Conservation (phyloP, 164 flowering plant genomes). For the Amborella trichopoda region DNA sequence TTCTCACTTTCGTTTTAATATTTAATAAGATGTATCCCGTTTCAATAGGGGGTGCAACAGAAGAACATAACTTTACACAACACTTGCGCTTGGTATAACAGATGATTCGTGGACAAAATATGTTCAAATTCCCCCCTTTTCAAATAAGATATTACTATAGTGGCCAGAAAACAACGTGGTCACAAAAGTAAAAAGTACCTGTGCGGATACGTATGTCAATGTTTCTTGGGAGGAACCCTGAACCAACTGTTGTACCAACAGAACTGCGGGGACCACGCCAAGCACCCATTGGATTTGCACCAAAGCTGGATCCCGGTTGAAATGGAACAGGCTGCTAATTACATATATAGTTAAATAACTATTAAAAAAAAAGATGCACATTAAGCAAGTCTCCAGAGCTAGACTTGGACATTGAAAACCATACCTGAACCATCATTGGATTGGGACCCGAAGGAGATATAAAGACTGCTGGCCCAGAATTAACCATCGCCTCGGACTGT, state of each 20-base stretch:
- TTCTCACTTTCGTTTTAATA: too few relatives aligned
- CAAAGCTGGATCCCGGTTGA: slow-evolving; percentile 54
- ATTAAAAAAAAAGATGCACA: background rate
- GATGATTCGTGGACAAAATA: too few relatives aligned
- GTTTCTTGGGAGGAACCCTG: slow-evolving; percentile 52
- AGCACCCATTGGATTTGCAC: slow-evolving; percentile 40
- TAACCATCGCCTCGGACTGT: slow-evolving; percentile 83
- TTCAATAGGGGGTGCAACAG: too few relatives aligned
- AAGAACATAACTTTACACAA: too few relatives aligned
- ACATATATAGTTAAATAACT: slow-evolving; percentile 1
- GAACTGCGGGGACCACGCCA: slow-evolving; percentile 31
- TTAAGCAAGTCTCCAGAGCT: background rate
- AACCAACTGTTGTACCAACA: slow-evolving; percentile 36
- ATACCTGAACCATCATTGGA: slow-evolving; percentile 93
- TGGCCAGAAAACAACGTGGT: background rate
- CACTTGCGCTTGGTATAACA: too few relatives aligned
- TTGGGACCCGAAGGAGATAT: slow-evolving; percentile 74
- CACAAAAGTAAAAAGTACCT: slow-evolving; percentile 32
- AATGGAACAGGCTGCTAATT: slow-evolving; percentile 58
- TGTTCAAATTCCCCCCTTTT: background rate
- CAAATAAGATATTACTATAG: too few relatives aligned
- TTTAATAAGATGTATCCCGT: too few relatives aligned
- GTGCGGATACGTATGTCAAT: slow-evolving; percentile 78
- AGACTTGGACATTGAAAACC: background rate
- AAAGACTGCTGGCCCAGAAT: slow-evolving; percentile 90